Evolutionary conservation across 129 eudicot species (phyloP).

Genomic region (Flaveria brownii): DNA sequence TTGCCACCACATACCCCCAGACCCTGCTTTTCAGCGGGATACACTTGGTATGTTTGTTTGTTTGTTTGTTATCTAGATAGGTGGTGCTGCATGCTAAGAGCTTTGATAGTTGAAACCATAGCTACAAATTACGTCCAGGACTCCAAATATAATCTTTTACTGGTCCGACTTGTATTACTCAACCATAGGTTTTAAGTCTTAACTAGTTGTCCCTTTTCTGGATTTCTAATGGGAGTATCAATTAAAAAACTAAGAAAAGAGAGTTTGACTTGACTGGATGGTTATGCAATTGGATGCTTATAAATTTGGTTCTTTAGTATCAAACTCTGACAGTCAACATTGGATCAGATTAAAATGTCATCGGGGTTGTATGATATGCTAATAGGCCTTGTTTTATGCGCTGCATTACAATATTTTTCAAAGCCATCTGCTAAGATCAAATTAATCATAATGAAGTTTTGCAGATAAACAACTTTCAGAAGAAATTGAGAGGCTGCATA

Average conservation of each 20-base stretch:
- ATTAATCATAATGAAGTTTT: conserved; percentile 9
- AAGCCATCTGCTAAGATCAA: not conserved
- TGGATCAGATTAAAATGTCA: not conserved
- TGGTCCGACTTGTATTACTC: not conserved
- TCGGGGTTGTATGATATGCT: not conserved
- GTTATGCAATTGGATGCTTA: not conserved
- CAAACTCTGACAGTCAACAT: not conserved
- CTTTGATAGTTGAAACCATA: not conserved
- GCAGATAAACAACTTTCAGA: conserved; percentile 65
- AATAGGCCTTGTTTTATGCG: too few relatives aligned
- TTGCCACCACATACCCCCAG: too few relatives aligned
- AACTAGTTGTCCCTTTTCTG: not conserved
- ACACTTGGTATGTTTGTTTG: too few relatives aligned
- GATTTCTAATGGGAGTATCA: not conserved
- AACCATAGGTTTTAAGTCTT: not conserved
- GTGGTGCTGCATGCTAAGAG: not conserved
- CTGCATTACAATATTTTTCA: not conserved
- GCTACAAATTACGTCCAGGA: not conserved
- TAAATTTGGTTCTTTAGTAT: not conserved
- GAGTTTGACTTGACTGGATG: too few relatives aligned
- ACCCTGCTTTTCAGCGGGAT: too few relatives aligned
- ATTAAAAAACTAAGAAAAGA: not conserved
- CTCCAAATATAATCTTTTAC: not conserved
- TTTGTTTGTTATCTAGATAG: too few relatives aligned
- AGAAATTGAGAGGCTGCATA: conserved; percentile 58